These are phyloP conservation scores for Scheffersomyces illinoinensis DNA, from an alignment of 1,139 yeast species.

Conservation along the genomic window DNA sequence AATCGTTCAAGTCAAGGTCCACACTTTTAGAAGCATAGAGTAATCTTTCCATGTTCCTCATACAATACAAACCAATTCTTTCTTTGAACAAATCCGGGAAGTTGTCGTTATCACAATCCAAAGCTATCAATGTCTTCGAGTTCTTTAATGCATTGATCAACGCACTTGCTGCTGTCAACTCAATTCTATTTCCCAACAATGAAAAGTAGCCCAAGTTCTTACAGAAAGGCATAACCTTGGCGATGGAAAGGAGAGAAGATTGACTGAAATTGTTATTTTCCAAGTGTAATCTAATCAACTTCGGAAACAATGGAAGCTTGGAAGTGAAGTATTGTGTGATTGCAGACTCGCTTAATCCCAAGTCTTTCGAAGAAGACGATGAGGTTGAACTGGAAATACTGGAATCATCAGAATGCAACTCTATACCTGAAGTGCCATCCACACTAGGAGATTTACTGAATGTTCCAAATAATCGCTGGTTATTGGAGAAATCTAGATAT, in stretches of 20 bases:
- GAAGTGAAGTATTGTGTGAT: slow-evolving; percentile 45
- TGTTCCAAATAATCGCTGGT: slow-evolving; percentile 54
- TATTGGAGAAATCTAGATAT: slow-evolving; percentile 69
- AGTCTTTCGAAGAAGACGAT: slow-evolving; percentile 1
- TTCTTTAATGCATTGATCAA: slow-evolving; percentile 44
- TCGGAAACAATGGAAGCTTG: slow-evolving; percentile 59
- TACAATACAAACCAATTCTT: slow-evolving; percentile 62
- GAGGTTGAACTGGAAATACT: slow-evolving; percentile 1
- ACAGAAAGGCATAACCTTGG: slow-evolving; percentile 65
- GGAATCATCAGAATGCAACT: neutral
- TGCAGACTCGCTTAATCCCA: slow-evolving; percentile 16
- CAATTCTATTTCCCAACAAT: slow-evolving; percentile 57
- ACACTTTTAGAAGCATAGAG: slow-evolving; percentile 13
- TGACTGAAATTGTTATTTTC: slow-evolving; percentile 58
- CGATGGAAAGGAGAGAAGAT: slow-evolving; percentile 50
- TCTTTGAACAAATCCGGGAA: slow-evolving; percentile 52
- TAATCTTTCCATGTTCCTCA: slow-evolving; percentile 66
- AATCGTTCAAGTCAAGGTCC: neutral
- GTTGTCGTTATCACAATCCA: slow-evolving; percentile 40
- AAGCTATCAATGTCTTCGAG: slow-evolving; percentile 38
- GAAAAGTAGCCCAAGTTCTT: slow-evolving; percentile 59
- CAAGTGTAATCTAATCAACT: slow-evolving; percentile 56
- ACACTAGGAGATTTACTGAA: slow-evolving; percentile 4
- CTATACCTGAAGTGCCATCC: neutral
- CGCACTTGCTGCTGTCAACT: slow-evolving; percentile 41